Evolutionary conservation across 2,329 filamentous ascomycete species (phyloP), one percentile per base, ranked within the genome.

Genomic region (Microcyclospora pomicola): DNA sequence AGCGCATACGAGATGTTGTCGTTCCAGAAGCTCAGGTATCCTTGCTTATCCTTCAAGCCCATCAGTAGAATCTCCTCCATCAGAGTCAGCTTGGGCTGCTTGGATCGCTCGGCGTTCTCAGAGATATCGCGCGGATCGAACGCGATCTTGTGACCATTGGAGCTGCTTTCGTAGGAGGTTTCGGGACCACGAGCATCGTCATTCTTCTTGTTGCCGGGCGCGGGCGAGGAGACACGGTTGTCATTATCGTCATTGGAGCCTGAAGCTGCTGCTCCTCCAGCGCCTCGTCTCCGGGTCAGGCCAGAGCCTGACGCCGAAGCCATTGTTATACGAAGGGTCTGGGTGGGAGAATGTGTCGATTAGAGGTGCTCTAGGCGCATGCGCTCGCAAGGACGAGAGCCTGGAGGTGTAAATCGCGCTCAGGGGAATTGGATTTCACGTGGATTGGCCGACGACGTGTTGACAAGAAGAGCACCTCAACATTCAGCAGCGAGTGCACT

Each of bases 21-120:
- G 66, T 98, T 98, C 91, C 91, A 98, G 66, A 98, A 98, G 24
- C 88, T 96, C 46, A 98, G 77, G 59, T 98, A 96, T 49, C 91
- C 91, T 77, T 98, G 91, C 69, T 96, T 98, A 65, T 98, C 91
- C 67, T 98, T 98, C 55, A 98, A 67, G 9, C 91, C 91, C 64
- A 98, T 75, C 54, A 98, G 70, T 57, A 98, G 71, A 38, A 98
- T 81, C 66, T 98, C 91, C 67, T 98, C 91, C 91, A 98, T 98
- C 59, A 98, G 69, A 30, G 91, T 98, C 59, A 98, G 69, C 71
- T 96, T 98, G 34, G 91, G 91, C 69, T 96, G 88, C 69, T 95
- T 96, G 72, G 76, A 91, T 60, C 91, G 72, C 70, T 98, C 91
- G 50, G 82, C 85, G 63, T 78, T 95, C 71, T 98, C 91, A 66